Evolutionary conservation across 2,329 filamentous ascomycete genomes (phyloP), one percentile per base, ranked within the genome.

Genomic region (Rutstroemia sydowiana): DNA sequence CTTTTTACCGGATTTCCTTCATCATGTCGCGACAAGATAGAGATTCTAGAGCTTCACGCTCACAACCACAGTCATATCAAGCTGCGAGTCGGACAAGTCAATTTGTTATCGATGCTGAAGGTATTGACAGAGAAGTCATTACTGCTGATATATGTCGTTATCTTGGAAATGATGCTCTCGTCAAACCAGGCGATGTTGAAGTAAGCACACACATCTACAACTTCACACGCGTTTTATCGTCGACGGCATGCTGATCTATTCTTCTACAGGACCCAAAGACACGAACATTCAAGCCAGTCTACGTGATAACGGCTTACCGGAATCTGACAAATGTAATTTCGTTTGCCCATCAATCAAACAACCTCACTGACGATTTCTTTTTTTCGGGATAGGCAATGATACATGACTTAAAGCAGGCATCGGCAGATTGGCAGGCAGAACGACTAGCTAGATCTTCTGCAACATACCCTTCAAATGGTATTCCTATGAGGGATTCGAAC

Each of bases 121-220:
- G 87, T 66, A 91, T 91, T 69, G 85, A 87, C 68, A 82, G 86
- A 63, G 86, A 91, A 70, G 87, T 91, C 63, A 89, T 91, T 70
- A 88, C 87, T 57, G 84, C 85, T 66, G 87, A 91, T 68, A 88
- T 91, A 60, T 90, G 87, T 73, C 85, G 86, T 66, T 91, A 89
- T 68, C 77, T 91, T 61, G 87, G 87, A 65, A 88, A 88, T 69
- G 87, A 91, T 74, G 87, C 87, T 61, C 77, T 88, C 63, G 86
- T 88, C 66, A 83, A 84, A 65, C 86, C 85, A 54, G 84, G 84
- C 63, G 81, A 78, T 62, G 85, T 87, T 70, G 81, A 87, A 77
- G 85, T 88, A 77, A 62, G 75, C 67, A 61, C 61, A 40, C 39
- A 11, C 5, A 18, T 18, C n/a, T n/a, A n/a, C n/a, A n/a, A n/a